These are phyloP conservation scores for Piper betle DNA, from an alignment of 164 flowering plant genomes.

Conservation along the genomic window DNA sequence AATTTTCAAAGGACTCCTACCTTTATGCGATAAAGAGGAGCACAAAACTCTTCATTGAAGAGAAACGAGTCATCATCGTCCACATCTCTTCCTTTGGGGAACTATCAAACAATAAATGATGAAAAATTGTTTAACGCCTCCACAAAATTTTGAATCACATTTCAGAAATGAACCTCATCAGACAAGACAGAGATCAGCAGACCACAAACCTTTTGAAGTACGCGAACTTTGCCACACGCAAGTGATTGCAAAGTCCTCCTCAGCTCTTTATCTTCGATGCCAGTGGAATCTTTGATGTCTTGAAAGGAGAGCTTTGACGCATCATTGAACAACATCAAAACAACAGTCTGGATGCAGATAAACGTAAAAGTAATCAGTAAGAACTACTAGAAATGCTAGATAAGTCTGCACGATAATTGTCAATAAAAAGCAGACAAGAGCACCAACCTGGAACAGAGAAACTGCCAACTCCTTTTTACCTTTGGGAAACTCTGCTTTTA, in stretches of 20 bases:
- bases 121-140: neutral
- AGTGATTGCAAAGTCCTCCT: slow-evolving; percentile 85
- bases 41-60: slow-evolving; percentile 73
- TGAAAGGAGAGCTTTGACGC: slow-evolving; percentile 65
- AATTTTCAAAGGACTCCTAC: slow-evolving; percentile 12
- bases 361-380: neutral
- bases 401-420: neutral
- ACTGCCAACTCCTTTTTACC: slow-evolving; percentile 94
- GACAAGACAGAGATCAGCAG: neutral
- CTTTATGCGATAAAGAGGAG: slow-evolving; percentile 87
- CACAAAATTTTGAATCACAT: neutral
- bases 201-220: slow-evolving; percentile 62
- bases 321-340: slow-evolving; percentile 80
- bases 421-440: neutral
- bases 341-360: slow-evolving; percentile 45
- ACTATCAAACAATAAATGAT: slow-evolving; percentile 21
- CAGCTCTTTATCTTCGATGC: slow-evolving; percentile 85
- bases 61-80: slow-evolving; percentile 64
- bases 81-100: slow-evolving; percentile 83
- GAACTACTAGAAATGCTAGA: neutral
- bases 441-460: slow-evolving; percentile 80
- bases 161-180: neutral
- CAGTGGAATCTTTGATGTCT: slow-evolving; percentile 74
- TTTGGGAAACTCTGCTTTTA: slow-evolving; percentile 78
- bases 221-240: slow-evolving; percentile 87